phyloP scores from a whole-genome alignment of 257 asterid species.

The Ocimum tenuiflorum region DNA sequence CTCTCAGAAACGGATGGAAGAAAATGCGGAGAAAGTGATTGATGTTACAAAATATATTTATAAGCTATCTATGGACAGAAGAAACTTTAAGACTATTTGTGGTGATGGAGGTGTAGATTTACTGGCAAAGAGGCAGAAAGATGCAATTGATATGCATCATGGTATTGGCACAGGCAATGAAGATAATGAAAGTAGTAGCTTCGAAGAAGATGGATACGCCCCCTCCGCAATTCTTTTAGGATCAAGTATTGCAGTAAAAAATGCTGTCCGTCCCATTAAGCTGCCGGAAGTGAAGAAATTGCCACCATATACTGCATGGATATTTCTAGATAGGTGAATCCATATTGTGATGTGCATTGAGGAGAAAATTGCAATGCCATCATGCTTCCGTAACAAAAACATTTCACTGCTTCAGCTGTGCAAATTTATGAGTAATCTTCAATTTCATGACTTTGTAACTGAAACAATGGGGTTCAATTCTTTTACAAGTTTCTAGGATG shows the following conservation, averaged over 20 bases:
- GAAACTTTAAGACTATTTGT: constrained; percentile 38
- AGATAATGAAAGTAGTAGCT: constrained; percentile 58
- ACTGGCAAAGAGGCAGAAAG: constrained; percentile 82
- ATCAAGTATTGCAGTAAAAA: constrained; percentile 81
- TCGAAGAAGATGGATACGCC: constrained; percentile 81
- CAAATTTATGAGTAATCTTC: too few species aligned
- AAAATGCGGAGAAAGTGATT: constrained; percentile 50
- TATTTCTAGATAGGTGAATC: constrained; percentile 76
- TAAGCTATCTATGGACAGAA: constrained; percentile 56
- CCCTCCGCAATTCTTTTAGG: constrained; percentile 81
- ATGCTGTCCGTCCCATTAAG: constrained; percentile 78
- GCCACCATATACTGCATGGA: constrained; percentile 84
- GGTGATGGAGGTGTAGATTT: constrained; percentile 50
- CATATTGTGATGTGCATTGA: not conserved
- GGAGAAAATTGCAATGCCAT: too few species aligned
- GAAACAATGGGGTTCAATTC: too few species aligned
- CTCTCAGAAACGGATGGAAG: constrained; percentile 61
- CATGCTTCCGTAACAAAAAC: too few species aligned
- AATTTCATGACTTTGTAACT: too few species aligned
- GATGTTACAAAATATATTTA: constrained; percentile 43
- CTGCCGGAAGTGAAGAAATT: constrained; percentile 59
- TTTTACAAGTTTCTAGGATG: too few species aligned
- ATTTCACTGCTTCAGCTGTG: too few species aligned
- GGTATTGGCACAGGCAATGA: constrained; percentile 59
- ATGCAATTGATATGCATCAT: constrained; percentile 72